Evolutionary conservation across 495 filamentous ascomycete genomes (phyloP).

Genomic region (Penicillium bovifimosum): DNA sequence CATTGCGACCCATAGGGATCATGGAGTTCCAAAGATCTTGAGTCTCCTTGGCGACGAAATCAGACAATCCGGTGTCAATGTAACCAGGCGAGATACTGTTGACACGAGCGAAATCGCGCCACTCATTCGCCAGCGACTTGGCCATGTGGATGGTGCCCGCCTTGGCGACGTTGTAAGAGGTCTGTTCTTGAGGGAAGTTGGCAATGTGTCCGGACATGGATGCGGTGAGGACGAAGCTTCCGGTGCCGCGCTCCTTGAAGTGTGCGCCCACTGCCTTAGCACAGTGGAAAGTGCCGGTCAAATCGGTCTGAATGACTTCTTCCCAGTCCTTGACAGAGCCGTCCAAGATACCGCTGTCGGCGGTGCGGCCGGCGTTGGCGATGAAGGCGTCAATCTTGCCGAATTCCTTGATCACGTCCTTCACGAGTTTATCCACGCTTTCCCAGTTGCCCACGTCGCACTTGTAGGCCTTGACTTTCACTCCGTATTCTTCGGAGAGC

Average conservation of each 20-base stretch:
- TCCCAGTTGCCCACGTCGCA: slow-evolving; percentile 48
- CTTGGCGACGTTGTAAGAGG: slow-evolving; percentile 76
- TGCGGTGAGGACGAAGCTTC: slow-evolving; percentile 59
- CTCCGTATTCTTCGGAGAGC: slow-evolving; percentile 51
- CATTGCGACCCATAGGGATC: slow-evolving; percentile 72
- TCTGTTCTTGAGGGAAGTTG: slow-evolving; percentile 76
- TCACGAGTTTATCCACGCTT: slow-evolving; percentile 45
- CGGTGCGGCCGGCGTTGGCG: slow-evolving; percentile 64
- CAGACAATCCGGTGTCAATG: slow-evolving; percentile 72
- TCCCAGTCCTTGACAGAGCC: slow-evolving; percentile 60
- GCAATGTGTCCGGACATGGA: slow-evolving; percentile 69
- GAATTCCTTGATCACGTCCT: slow-evolving; percentile 53
- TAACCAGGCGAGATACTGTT: slow-evolving; percentile 74
- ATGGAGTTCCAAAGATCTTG: slow-evolving; percentile 67
- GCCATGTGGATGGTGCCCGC: slow-evolving; percentile 53
- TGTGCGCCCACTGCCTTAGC: slow-evolving; percentile 60
- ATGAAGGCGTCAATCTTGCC: slow-evolving; percentile 63
- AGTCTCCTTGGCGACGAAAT: slow-evolving; percentile 65
- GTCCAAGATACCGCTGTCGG: slow-evolving; percentile 57
- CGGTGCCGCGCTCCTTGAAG: slow-evolving; percentile 57
- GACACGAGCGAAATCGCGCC: slow-evolving; percentile 70
- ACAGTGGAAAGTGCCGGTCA: slow-evolving; percentile 64
- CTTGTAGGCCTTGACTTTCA: slow-evolving; percentile 66
- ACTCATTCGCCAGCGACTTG: slow-evolving; percentile 64
- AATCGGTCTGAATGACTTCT: slow-evolving; percentile 60